Evolutionary conservation across 2,329 filamentous ascomycete genomes (phyloP), one percentile per base, ranked within the genome.

Genomic region (Myriosclerotinia curreyana): DNA sequence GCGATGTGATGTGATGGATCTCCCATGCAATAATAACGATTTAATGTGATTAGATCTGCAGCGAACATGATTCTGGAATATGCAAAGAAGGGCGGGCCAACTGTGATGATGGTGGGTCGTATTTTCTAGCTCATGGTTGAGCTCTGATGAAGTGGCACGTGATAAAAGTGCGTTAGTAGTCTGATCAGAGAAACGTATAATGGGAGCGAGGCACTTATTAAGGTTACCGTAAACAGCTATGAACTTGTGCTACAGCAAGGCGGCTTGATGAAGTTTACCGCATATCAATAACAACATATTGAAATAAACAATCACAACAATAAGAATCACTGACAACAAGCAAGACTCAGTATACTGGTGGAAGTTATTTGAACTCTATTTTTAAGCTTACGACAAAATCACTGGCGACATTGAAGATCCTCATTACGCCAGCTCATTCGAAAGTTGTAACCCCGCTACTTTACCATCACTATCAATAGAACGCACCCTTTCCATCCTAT

Each of bases 371-470:
- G 11, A 5, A 31, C 5, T 8, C 14, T 6, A 31, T 17, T 22
- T 17, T 12, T 8, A 25, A 42, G 25, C 46, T 22, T 46, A 20
- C 36, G 9, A 25, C n/a, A 36, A 7, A 7, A 44, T 34, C 14
- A 12, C 36, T 17, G 9, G 28, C 49, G 11, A 31, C 28, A 34
- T 34, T 22, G 12, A 31, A 34, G 31, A 42, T 48, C 55, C 20
- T 20, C 15, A 38, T 51, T 12, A 11, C 34, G 48, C 44, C 64
- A 63, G 15, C 52, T 63, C 34, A 51, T 44, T 51, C 28, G 7
- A 51, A 58, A 59, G n/a, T 42, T 44, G 67, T 48, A 56, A 65
- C 48, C 60, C 61, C 61, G 36, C 61, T 36, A 60, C 52, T 56
- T 51, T 49, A 38, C 36, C 25, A 48, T 34, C 22, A 42, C 25